These are phyloP conservation scores for Cucumis sativus DNA, from an alignment of 306 rosid species.

Conservation along the genomic window Cucumber_9930_V3 NC_026655.2:4056501-4057000, in stretches of 20 bases:
- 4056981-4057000: slow-evolving; percentile 78
- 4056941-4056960: slow-evolving; percentile 88
- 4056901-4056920: slow-evolving; percentile 60
- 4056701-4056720: slow-evolving; percentile 83
- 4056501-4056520: slow-evolving; percentile 73
- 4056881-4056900: slow-evolving; percentile 52
- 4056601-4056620: slow-evolving; percentile 45
- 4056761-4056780: slow-evolving; percentile 87
- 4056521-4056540: slow-evolving; percentile 73
- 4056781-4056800: slow-evolving; percentile 64
- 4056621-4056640: slow-evolving; percentile 84
- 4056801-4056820: slow-evolving; percentile 56
- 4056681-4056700: slow-evolving; percentile 95
- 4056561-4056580: slow-evolving; percentile 58
- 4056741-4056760: slow-evolving; percentile 94
- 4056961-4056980: slow-evolving; percentile 96
- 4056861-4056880: slow-evolving; percentile 49
- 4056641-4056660: slow-evolving; percentile 82
- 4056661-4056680: slow-evolving; percentile 90
- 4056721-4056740: slow-evolving; percentile 87
- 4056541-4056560: slow-evolving; percentile 53
- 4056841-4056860: slow-evolving; percentile 93
- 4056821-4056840: slow-evolving; percentile 81
- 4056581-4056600: slow-evolving; percentile 49
- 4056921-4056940: slow-evolving; percentile 86